phyloP scores from a whole-genome alignment of 495 filamentous ascomycete species.

The Hypoxylon subgilvum region DNA sequence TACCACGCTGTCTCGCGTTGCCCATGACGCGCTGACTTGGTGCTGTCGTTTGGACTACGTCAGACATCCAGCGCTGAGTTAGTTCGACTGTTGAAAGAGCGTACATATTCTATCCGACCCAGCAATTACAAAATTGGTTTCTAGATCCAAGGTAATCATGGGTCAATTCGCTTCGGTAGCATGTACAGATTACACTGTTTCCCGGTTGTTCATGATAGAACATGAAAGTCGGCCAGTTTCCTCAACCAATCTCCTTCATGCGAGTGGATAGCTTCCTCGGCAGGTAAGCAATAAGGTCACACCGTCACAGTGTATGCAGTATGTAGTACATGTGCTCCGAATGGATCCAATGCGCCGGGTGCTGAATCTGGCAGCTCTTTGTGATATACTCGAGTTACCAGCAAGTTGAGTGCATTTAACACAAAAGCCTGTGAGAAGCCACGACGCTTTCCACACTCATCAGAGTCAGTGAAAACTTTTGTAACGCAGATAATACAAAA shows the following conservation, averaged over 20 bases:
- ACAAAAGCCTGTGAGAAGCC: conserved; percentile 7
- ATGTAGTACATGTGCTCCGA: conserved; percentile 11
- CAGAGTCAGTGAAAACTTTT: conserved; percentile 5
- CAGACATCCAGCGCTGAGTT: not conserved
- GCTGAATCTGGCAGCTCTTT: conserved; percentile 26
- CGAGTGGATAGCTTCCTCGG: too few species aligned
- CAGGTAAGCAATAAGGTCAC: not conserved
- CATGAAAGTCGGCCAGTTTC: not conserved
- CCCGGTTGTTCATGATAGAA: not conserved
- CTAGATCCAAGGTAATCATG: too few species aligned
- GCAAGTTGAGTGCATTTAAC: conserved; percentile 11
- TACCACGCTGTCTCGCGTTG: not conserved
- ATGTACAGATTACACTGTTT: not conserved
- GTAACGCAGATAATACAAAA: conserved; percentile 10
- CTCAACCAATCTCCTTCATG: too few species aligned
- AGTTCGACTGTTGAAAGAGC: not conserved
- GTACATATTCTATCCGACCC: not conserved
- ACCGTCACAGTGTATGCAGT: too few species aligned
- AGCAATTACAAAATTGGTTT: not conserved
- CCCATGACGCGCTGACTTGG: conserved; percentile 22
- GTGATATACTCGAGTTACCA: conserved; percentile 8
- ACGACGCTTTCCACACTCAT: conserved; percentile 1
- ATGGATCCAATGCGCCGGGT: conserved; percentile 22
- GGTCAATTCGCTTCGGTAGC: not conserved
- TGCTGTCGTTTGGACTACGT: conserved; percentile 12